phyloP scores from a whole-genome alignment of 129 eudicot species.

The sunflower (Helianthus annuus) region HanXRQr2.0-SUNRISE NC_035434.2:119622641-119623140 shows the following conservation, averaged over 20 bases:
- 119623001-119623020: conserved; percentile 17
- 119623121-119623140: conserved; percentile 50
- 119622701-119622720: not conserved
- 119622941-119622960: not conserved
- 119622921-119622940: not conserved
- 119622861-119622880: not conserved
- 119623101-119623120: conserved; percentile 48
- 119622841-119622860: too few relatives aligned
- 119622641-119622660: too few relatives aligned
- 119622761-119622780: not conserved
- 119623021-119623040: conserved; percentile 93
- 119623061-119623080: conserved; percentile 36
- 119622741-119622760: not conserved
- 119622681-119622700: too few relatives aligned
- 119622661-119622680: too few relatives aligned
- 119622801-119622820: too few relatives aligned
- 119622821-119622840: conserved; percentile 11
- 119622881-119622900: not conserved
- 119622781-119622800: too few relatives aligned
- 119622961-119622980: not conserved
- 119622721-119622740: not conserved
- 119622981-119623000: not conserved
- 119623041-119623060: conserved; percentile 70
- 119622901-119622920: not conserved
- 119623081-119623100: conserved; percentile 56